Evolutionary conservation across 1,284 basidiomycete species (phyloP).

Genomic region (Rhizoctonia solani): DNA sequence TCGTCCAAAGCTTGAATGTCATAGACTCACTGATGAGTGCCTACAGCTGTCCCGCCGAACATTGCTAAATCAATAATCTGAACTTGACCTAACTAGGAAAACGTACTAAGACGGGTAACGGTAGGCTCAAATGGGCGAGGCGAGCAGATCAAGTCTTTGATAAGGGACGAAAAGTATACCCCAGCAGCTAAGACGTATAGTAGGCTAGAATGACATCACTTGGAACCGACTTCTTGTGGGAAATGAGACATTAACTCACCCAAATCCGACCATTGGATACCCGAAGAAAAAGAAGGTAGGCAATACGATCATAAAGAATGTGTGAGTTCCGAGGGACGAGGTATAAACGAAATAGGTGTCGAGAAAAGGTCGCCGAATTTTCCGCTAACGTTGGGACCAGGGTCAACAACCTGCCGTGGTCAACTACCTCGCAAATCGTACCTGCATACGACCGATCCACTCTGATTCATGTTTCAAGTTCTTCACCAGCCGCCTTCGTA

Average conservation of each 20-base stretch:
- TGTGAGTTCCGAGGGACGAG: slow-evolving; percentile 87
- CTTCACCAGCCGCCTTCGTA: slow-evolving; percentile 64
- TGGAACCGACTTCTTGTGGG: background rate
- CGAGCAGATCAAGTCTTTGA: slow-evolving; percentile 89
- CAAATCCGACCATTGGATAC: slow-evolving; percentile 67
- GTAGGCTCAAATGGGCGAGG: slow-evolving; percentile 92
- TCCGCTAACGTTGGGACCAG: slow-evolving; percentile 48
- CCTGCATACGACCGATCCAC: slow-evolving; percentile 74
- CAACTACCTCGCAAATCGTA: slow-evolving; percentile 43
- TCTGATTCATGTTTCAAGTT: slow-evolving; percentile 67
- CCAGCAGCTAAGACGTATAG: slow-evolving; percentile 77
- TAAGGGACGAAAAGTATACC: slow-evolving; percentile 80
- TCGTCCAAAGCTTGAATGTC: slow-evolving; percentile 37
- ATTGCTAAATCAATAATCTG: background rate
- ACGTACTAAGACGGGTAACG: slow-evolving; percentile 80
- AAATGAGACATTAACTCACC: slow-evolving; percentile 54
- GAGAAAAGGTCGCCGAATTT: slow-evolving; percentile 67
- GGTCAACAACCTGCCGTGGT: background rate
- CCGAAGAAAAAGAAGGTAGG: slow-evolving; percentile 91
- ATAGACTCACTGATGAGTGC: slow-evolving; percentile 62
- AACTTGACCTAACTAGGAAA: background rate
- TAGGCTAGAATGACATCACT: slow-evolving; percentile 52
- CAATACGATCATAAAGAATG: slow-evolving; percentile 90
- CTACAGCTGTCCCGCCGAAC: slow-evolving; percentile 61
- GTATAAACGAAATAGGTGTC: slow-evolving; percentile 92